Evolutionary conservation across 768 basidiomycete species (phyloP), one percentile per base, ranked within the genome.

Genomic region (Psilocybe azurescens): DNA sequence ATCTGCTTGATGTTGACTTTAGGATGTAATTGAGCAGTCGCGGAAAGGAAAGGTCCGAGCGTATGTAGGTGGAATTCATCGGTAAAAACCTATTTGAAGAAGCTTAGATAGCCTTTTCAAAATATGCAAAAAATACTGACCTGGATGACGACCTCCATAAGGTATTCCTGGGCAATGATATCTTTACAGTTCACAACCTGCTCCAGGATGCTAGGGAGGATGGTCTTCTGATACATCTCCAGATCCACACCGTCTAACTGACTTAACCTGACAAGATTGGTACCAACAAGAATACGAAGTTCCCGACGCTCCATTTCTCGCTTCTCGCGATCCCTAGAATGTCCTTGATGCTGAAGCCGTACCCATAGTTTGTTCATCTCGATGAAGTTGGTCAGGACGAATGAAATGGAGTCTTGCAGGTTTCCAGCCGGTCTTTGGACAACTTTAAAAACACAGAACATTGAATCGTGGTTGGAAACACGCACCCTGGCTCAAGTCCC

Each of bases 281-380:
- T 99, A 24, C 97, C 97, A 62, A 99, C 97, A 32, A 99, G 83
- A 62, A 99, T 99, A 4, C 97, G 89, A 56, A 99, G 79, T 67
- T 99, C 97, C 62, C 91, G 88, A 32, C 97, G 89, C 72, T 99
- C 97, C 82, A 97, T 81, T 74, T 99, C 97, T 56, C 97, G 91
- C 75, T 97, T 97, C 74, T 99, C 97, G 56, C 96, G 88, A 74
- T 99, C 97, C 51, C 95, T 87, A 1, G 95, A 97, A 70, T 99
- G 96, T 0, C 97, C 97, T 71, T 97, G 94, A 70, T 99, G 97
- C 75, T 99, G 97, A 10, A 99, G 83, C 44, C 97, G 93, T 2
- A 99, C 97, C 97, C 97, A 99, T 24, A 99, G 89, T 74, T 99
- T 99, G 84, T 99, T 99, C 97, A 99, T 99, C 73, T 99, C 97